Percentiles rank a stretch among this genome's conserved stretches.
Conservation (phyloP, 2,329 filamentous ascomycete species). For the Alternaria angustiovoidea region DNA sequence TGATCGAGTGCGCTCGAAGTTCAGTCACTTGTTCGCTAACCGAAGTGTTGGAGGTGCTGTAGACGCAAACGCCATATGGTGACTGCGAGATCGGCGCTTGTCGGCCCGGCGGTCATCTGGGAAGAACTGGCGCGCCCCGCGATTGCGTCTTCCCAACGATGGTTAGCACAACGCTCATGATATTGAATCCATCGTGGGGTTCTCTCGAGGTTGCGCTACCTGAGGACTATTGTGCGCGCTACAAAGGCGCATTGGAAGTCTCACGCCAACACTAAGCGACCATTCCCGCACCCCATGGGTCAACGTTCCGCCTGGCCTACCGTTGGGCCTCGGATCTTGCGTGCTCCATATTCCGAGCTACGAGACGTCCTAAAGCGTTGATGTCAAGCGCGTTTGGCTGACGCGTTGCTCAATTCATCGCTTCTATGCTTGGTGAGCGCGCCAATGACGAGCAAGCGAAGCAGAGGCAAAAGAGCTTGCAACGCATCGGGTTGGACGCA, state of each 20-base stretch:
- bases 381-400: conserved; percentile 15
- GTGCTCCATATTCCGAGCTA: neutral
- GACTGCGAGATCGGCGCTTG: neutral
- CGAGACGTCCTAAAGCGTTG: conserved; percentile 7
- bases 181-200: neutral
- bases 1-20: neutral
- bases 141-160: conserved; percentile 19
- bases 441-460: conserved; percentile 9
- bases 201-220: neutral
- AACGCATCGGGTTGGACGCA: conserved; percentile 8
- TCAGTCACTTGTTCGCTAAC: neutral
- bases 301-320: neutral
- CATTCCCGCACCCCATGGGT: neutral
- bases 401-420: conserved; percentile 12
- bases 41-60: neutral
- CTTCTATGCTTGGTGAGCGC: neutral
- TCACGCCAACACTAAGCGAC: neutral
- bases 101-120: conserved; percentile 21
- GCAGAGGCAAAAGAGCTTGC: conserved; percentile 9
- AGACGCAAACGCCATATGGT: neutral
- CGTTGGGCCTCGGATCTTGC: neutral
- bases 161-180: conserved; percentile 19
- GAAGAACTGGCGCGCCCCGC: conserved; percentile 12
- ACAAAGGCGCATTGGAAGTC: neutral
- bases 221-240: neutral